These are phyloP conservation scores for Globisporangium sylvaticum DNA, from an alignment of 352 stramenopile genomes.

Conservation along the genomic window DNA sequence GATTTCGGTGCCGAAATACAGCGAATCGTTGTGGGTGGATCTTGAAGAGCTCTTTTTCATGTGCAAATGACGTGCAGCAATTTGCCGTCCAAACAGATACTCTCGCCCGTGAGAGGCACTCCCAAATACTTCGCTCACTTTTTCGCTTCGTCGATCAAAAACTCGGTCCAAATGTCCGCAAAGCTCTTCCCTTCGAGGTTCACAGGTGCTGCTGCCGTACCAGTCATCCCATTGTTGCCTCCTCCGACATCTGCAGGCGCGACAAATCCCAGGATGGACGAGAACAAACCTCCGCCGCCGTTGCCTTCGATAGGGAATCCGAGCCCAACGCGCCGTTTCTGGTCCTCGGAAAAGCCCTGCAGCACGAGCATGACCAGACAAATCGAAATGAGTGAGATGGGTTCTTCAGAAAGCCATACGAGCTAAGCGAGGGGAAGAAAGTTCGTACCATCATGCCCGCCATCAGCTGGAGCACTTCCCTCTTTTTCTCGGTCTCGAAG, in stretches of 20 bases:
- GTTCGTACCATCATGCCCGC: conserved; percentile 59
- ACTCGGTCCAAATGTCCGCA: conserved; percentile 67
- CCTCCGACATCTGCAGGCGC: conserved; percentile 11
- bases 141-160: conserved; percentile 56
- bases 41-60: background rate
- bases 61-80: no score
- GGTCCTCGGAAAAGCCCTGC: conserved; percentile 64
- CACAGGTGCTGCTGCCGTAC: background rate
- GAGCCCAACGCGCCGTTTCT: conserved; percentile 62
- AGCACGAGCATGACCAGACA: no score
- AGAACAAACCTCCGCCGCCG: conserved; percentile 61
- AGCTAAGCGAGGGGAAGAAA: background rate
- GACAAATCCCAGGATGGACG: conserved; percentile 55
- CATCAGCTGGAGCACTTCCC: conserved; percentile 68
- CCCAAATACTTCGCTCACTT: conserved; percentile 3
- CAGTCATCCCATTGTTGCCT: background rate
- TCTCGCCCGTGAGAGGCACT: no score
- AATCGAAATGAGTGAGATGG: background rate
- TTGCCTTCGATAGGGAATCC: conserved; percentile 49
- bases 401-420: background rate
- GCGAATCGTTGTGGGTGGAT: background rate
- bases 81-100: no score
- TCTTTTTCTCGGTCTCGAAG: conserved; percentile 65
- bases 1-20: background rate
- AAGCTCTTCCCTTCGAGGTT: conserved; percentile 66